These are phyloP conservation scores for Aureobasidium sp. DNA, from an alignment of 2,329 filamentous ascomycete genomes.

Conservation along the genomic window DNA sequence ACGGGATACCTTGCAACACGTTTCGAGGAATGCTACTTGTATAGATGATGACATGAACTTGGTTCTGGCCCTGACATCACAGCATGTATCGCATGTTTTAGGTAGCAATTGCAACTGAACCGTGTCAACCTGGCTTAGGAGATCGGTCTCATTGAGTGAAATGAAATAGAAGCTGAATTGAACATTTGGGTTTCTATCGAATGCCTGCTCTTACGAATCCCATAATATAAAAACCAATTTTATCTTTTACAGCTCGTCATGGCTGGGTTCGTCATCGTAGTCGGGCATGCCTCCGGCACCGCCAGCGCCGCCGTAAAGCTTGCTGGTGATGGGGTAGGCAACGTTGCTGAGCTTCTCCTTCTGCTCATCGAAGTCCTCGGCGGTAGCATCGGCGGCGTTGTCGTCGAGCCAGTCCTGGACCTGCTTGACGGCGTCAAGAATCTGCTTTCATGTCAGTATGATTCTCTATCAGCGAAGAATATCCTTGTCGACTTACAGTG, in stretches of 20 bases:
- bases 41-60: neutral
- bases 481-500: constrained; percentile 49
- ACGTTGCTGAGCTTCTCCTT: constrained; percentile 98
- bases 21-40: no score
- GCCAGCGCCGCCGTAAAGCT: constrained; percentile 65
- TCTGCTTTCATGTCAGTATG: constrained; percentile 40
- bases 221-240: neutral
- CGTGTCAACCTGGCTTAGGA: neutral
- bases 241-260: constrained; percentile 40
- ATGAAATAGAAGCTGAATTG: neutral
- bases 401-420: constrained; percentile 93
- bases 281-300: constrained; percentile 49
- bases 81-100: neutral
- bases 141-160: neutral
- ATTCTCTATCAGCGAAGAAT: neutral
- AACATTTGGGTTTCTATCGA: constrained; percentile 1
- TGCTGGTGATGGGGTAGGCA: constrained; percentile 97
- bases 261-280: constrained; percentile 54
- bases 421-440: constrained; percentile 96
- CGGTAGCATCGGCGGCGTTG: constrained; percentile 73
- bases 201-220: constrained; percentile 2
- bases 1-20: neutral
- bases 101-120: neutral
- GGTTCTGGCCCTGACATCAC: neutral
- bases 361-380: constrained; percentile 98